Conservation (phyloP, 139 green algal species). For the Chlorella vulgaris region DNA sequence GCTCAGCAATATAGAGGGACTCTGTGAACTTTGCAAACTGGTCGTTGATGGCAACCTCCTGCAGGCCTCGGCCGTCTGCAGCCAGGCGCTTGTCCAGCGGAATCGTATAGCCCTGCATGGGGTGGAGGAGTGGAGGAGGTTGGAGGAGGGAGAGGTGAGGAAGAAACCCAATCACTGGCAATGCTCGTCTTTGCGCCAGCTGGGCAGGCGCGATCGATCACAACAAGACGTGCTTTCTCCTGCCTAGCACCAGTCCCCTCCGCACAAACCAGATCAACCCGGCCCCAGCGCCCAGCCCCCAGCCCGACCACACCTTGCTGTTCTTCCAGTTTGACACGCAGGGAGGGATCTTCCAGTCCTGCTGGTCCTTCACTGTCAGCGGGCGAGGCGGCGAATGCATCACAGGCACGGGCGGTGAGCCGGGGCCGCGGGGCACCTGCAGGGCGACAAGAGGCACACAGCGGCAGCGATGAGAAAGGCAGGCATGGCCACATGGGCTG, state of each 20-base stretch:
- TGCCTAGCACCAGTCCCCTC: too few relatives aligned
- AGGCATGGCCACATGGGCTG: background rate
- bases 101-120: slow-evolving; percentile 96
- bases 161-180: background rate
- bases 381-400: slow-evolving; percentile 94
- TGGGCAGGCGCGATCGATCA: background rate
- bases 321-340: slow-evolving; percentile 99
- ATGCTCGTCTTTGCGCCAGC: background rate
- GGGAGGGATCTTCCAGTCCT: slow-evolving; percentile 99
- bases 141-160: too few relatives aligned
- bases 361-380: slow-evolving; percentile 88
- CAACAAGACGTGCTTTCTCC: too few relatives aligned
- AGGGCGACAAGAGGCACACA: background rate
- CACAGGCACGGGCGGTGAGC: slow-evolving; percentile 94
- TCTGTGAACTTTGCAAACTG: slow-evolving; percentile 90
- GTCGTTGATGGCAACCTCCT: slow-evolving; percentile 96
- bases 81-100: slow-evolving; percentile 99
- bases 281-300: background rate
- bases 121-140: background rate
- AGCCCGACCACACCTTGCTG: slow-evolving; percentile 63
- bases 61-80: slow-evolving; percentile 94
- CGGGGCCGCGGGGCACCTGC: slow-evolving; percentile 76
- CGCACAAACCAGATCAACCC: background rate
- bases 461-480: background rate
- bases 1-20: slow-evolving; percentile 94